Percentiles rank a stretch among this genome's conserved stretches.
Conservation (phyloP, 441 rosid genomes). For the Gossypium schwendimanii region DNA sequence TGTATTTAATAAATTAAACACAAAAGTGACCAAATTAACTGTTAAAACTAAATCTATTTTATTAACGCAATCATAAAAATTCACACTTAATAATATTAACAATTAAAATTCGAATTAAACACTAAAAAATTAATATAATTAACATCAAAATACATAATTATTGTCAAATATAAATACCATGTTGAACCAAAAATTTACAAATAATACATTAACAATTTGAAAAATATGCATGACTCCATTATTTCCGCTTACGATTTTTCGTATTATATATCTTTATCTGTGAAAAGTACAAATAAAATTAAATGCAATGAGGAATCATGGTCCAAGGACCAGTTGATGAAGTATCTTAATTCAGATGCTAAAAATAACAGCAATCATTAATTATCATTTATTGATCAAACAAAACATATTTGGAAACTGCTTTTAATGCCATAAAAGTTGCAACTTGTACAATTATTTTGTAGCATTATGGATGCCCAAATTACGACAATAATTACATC, state of each 20-base stretch:
- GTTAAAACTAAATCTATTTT: too few relatives aligned
- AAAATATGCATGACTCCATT: background rate
- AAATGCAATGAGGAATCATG: background rate
- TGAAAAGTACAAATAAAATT: background rate
- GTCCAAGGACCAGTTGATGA: background rate
- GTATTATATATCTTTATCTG: background rate
- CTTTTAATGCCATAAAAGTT: background rate
- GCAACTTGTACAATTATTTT: background rate
- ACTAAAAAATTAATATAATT: too few relatives aligned
- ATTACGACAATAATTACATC: background rate
- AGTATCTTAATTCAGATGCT: slow-evolving; percentile 2
- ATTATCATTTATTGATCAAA: background rate
- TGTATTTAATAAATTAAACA: too few relatives aligned
- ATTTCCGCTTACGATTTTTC: background rate
- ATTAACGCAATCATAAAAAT: too few relatives aligned
- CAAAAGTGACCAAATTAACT: too few relatives aligned
- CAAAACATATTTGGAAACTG: background rate
- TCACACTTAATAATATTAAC: too few relatives aligned
- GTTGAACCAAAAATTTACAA: too few relatives aligned
- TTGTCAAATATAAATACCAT: too few relatives aligned
- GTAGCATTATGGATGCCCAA: background rate
- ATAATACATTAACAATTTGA: too few relatives aligned
- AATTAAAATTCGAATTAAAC: too few relatives aligned
- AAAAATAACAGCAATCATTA: background rate
- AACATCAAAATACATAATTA: too few relatives aligned